phyloP scores from a whole-genome alignment of 2,329 filamentous ascomycete genomes.

The Cyphellophora attinorum region DNA sequence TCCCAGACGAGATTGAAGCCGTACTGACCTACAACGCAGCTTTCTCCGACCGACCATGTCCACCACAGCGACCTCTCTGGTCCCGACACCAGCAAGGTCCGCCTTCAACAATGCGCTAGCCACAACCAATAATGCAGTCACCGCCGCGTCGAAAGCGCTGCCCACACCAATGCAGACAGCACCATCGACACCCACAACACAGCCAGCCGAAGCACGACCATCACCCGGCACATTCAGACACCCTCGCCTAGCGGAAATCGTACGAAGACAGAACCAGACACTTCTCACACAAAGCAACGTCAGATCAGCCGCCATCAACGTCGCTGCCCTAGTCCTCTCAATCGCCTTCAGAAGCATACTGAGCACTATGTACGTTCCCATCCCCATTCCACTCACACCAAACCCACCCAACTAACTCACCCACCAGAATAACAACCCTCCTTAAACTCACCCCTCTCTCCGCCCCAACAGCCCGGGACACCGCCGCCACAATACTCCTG shows the following conservation, averaged over 20 bases:
- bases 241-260: slow-evolving; percentile 79
- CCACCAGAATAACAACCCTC: too few species aligned
- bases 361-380: slow-evolving; percentile 13
- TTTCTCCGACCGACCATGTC: too few species aligned
- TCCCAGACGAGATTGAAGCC: too few species aligned
- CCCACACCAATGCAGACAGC: slow-evolving; percentile 3
- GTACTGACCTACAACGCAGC: too few species aligned
- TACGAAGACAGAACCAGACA: slow-evolving; percentile 65
- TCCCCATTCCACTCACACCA: slow-evolving; percentile 10
- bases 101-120: slow-evolving; percentile 5
- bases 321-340: slow-evolving; percentile 41
- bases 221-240: slow-evolving; percentile 78
- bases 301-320: slow-evolving; percentile 59
- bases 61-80: slow-evolving; percentile 9
- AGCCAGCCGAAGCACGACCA: slow-evolving; percentile 18
- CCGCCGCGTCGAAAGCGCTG: slow-evolving; percentile 1
- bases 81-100: slow-evolving; percentile 6
- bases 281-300: slow-evolving; percentile 73
- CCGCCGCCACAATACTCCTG: slow-evolving; percentile 38
- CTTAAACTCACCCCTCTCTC: slow-evolving; percentile 24
- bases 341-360: slow-evolving; percentile 28
- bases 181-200: slow-evolving; percentile 3
- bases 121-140: slow-evolving; percentile 1
- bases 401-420: slow-evolving; percentile 21
- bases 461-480: slow-evolving; percentile 24